Evolutionary conservation across 306 rosid genomes (phyloP), one percentile per base, ranked within the genome.

Genomic region (Astragalus glycyphyllos): DNA sequence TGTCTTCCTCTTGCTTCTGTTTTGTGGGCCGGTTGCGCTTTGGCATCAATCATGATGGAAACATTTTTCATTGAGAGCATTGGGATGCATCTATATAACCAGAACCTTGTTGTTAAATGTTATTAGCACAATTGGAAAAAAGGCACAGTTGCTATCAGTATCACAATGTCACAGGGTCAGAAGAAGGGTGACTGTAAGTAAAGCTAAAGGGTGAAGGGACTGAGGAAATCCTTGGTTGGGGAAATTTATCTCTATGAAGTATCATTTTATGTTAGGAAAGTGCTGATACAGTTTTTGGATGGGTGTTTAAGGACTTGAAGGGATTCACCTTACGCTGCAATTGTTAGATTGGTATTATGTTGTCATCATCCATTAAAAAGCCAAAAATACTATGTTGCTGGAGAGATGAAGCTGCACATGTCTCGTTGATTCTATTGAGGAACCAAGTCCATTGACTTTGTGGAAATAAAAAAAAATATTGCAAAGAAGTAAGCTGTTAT

Each of bases 401-500:
- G 69, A 17, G 42, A 63, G 38, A 40, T 42, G 69, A 42, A 42
- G 3, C 26, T 5, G 7, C 6, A 63, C 15, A 42, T 63, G 51
- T 63, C 38, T 42, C 69, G 44, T n/a, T 6, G 38, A 40, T n/a
- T 6, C 35, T 62, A 5, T 20, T 15, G 46, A 8, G 38, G 50
- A 63, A 63, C 20, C 53, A 34, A 44, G 6, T 63, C 35, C 17
- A 6, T 23, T 41, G 51, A 16, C 14, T 15, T 44, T 14, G 0
- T 42, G 20, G 53, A 20, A 20, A 42, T 63, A 20, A 20, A 9
- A 16, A n/a, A n/a, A n/a, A n/a, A n/a, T n/a, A n/a, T n/a, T 62
- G 50, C 51, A 41, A 64, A 64, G 69, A 11, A 64, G 15, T 64
- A n/a, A n/a, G 37, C 45, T 41, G 11, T 64, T 45, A 29, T 63